Evolutionary conservation across 352 stramenopile genomes (phyloP), one percentile per base, ranked within the genome.

Genomic region (Globisporangium acanthophoron): DNA sequence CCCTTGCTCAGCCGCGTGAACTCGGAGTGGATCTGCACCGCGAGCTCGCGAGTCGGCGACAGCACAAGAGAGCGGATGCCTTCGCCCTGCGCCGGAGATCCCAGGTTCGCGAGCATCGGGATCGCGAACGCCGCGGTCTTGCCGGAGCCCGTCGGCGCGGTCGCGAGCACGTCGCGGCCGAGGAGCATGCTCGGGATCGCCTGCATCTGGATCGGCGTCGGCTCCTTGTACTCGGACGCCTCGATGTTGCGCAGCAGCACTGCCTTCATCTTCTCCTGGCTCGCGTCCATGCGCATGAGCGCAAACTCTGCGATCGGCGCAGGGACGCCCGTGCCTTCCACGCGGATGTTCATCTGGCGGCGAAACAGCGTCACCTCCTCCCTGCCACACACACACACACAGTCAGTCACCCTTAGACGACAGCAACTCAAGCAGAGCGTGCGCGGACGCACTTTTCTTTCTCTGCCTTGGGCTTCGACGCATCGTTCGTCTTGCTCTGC

Each of bases 171-270:
- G 73, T 99, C 97, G 52, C 91, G 85, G 44, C 81, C 75, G 15
- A 81, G 72, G 9, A 98, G 61, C 55, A 98, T 62, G 43, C 83
- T 85, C 37, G 96, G 94, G 52, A 98, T 96, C 20, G 91, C 81
- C 70, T 98, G 92, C 97, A 99, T 99, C 73, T 99, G 98, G 65
- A 99, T 98, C 3, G 97, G 80, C 46, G 97, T 99, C 3, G 98
- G 98, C 66, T 99, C 97, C 66, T 98, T 98, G 90, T 98, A 99
- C 62, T 92, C 81, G 27, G 86, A 96, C 8, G 67, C 71, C 53
- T 94, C 86, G 40, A 96, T 90, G 66, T 93, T 96, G 40, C 82
- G 71, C 24, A 96, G 67, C 16, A 96, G 62, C 29, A 91, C 60
- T 18, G 60, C 54, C 44, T 80, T 85, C 67, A 94, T 80, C 24